Conservation (phyloP, 73 alveolate species). For the Breviolum minutum region DNA sequence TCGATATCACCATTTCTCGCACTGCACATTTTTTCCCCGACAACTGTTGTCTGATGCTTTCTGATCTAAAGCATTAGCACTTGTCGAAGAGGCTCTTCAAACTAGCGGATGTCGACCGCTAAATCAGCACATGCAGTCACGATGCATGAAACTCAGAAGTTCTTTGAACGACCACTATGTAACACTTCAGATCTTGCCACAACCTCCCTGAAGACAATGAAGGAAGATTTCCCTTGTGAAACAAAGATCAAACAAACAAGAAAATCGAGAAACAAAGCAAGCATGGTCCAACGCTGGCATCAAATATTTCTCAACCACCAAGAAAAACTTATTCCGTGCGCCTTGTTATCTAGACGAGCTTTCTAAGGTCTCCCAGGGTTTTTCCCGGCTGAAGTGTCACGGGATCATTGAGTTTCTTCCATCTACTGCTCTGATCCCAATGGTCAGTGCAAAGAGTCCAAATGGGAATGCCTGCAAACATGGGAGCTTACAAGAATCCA, state of each 20-base stretch:
- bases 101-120: background rate
- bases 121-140: background rate
- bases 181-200: constrained; percentile 7
- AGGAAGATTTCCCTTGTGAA: no score
- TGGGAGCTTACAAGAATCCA: no score
- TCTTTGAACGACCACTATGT: constrained; percentile 1
- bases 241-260: no score
- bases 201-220: no score
- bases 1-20: background rate
- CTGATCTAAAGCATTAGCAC: background rate
- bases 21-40: background rate
- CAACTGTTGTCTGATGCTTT: background rate
- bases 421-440: background rate
- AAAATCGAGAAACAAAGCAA: no score
- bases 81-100: background rate
- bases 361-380: no score
- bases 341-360: no score
- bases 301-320: no score
- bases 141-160: constrained; percentile 7
- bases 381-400: background rate
- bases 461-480: background rate
- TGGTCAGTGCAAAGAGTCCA: background rate
- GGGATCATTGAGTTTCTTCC: background rate
- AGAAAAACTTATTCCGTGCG: no score
- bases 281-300: no score